Evolutionary conservation across 345 rosid genomes (phyloP).

Genomic region (Clausena lansium): DNA sequence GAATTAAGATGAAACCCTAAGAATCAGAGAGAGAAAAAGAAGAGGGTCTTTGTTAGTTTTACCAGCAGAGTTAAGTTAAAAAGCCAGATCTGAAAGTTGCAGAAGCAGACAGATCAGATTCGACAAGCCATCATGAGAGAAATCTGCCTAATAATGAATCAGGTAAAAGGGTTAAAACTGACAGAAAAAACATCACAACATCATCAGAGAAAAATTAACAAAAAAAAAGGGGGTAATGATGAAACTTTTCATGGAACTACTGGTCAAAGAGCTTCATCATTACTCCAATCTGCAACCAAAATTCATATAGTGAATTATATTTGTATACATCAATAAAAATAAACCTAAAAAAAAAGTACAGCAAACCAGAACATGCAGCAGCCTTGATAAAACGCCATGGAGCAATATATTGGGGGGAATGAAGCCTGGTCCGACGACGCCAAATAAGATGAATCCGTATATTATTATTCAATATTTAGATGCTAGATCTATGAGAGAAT

Average conservation of each 20-base stretch:
- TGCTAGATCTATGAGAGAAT: constrained; percentile 21
- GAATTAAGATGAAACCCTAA: constrained; percentile 31
- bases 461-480: constrained; percentile 3
- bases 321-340: too few species aligned
- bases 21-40: constrained; percentile 2
- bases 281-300: constrained; percentile 51
- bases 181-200: constrained; percentile 35
- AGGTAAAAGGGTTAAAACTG: constrained; percentile 25
- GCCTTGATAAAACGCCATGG: constrained; percentile 13
- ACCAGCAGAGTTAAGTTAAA: constrained; percentile 9
- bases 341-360: not conserved
- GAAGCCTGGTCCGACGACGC: constrained; percentile 99
- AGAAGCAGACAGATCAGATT: constrained; percentile 50
- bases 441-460: constrained; percentile 16
- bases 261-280: constrained; percentile 63
- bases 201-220: constrained; percentile 17
- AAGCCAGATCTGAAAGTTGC: constrained; percentile 41
- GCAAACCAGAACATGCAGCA: constrained; percentile 36
- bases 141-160: constrained; percentile 27
- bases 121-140: constrained; percentile 37
- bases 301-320: too few species aligned
- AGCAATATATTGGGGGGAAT: constrained; percentile 86
- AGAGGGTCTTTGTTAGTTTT: not conserved
- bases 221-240: constrained; percentile 46
- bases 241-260: constrained; percentile 33